phyloP scores from a whole-genome alignment of 495 filamentous ascomycete species.

The Talaromyces nanjingensis region DNA sequence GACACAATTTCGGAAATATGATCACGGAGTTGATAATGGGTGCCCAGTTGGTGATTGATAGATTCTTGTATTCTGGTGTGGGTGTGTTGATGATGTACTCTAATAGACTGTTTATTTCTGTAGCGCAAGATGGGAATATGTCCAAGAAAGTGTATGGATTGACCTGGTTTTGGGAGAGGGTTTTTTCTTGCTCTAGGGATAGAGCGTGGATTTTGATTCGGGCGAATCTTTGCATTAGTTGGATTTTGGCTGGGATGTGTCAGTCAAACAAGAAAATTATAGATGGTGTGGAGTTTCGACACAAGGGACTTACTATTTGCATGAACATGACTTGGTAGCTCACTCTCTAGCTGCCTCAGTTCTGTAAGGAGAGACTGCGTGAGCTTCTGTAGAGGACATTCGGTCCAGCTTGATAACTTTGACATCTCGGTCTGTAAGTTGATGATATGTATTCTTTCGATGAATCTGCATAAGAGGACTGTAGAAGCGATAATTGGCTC shows the following conservation, averaged over 20 bases:
- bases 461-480: background rate
- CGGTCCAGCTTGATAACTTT: background rate
- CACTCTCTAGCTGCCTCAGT: background rate
- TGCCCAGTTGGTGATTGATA: background rate
- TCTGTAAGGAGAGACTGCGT: background rate
- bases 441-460: background rate
- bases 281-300: too few relatives aligned
- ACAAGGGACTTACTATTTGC: background rate
- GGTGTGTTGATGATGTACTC: background rate
- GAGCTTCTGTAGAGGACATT: conserved; percentile 1
- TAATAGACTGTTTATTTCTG: background rate
- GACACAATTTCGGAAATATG: conserved; percentile 1
- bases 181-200: background rate
- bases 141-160: background rate
- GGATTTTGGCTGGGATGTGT: conserved; percentile 3
- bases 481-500: background rate
- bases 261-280: too few relatives aligned
- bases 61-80: background rate
- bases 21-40: background rate
- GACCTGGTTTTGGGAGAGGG: background rate
- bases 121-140: background rate
- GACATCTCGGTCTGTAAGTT: background rate
- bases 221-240: background rate
- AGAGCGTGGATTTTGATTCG: background rate
- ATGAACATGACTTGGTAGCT: background rate